A percentile compares a stretch with the other conserved stretches of the same genome.
These are phyloP conservation scores for Saksenaea vasiformis DNA, from an alignment of 371 early-diverging fungal species.

Conservation along the genomic window DNA sequence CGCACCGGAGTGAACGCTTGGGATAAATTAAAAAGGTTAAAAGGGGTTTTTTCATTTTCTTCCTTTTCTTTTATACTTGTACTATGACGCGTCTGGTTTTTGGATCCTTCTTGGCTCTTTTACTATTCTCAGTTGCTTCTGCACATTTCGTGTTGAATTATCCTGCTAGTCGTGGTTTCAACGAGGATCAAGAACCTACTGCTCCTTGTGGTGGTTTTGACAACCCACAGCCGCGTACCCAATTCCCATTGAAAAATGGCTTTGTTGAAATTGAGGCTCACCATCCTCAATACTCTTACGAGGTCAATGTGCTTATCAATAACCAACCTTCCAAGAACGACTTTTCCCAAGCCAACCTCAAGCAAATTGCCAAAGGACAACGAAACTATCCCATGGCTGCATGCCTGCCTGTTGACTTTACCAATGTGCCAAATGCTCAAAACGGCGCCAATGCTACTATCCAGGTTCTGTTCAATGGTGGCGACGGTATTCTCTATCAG, in stretches of 20 bases:
- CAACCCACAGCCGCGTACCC: constrained; percentile 31
- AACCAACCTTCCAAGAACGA: constrained; percentile 44
- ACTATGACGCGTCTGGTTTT: constrained; percentile 8
- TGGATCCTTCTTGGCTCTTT: not conserved
- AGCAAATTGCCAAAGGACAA: constrained; percentile 27
- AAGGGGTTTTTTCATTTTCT: not conserved
- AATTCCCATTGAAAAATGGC: constrained; percentile 50
- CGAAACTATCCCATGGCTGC: constrained; percentile 43
- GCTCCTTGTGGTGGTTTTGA: constrained; percentile 60
- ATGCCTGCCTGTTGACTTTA: constrained; percentile 48
- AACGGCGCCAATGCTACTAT: constrained; percentile 57
- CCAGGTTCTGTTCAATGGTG: constrained; percentile 58
- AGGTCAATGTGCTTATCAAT: constrained; percentile 44
- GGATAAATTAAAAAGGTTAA: not conserved
- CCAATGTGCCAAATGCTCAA: constrained; percentile 25
- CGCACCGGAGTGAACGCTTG: not conserved
- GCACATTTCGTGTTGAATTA: constrained; percentile 56
- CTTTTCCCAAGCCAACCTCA: constrained; percentile 22
- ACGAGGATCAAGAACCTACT: constrained; percentile 45
- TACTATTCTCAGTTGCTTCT: constrained; percentile 12
- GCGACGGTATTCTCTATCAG: constrained; percentile 61
- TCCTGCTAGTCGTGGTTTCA: constrained; percentile 57
- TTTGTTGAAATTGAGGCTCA: constrained; percentile 54
- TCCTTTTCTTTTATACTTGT: not conserved
- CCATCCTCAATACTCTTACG: constrained; percentile 46